A percentile compares a stretch with the other conserved stretches of the same genome.
Evolutionary conservation across 257 asterid genomes (phyloP).

Genomic region (Solanum sparsipilum): DNA sequence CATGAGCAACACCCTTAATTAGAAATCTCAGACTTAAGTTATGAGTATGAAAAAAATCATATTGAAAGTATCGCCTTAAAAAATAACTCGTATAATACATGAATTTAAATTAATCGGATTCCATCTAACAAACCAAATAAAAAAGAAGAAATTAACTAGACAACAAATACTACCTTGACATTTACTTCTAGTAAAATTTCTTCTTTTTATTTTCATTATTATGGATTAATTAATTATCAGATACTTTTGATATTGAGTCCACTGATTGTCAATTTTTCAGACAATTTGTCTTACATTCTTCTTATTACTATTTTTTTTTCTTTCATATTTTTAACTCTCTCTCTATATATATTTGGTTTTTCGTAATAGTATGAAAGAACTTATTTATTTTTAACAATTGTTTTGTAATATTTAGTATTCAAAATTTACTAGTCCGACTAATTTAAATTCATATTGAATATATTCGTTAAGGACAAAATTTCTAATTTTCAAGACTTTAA

Average conservation of each 20-base stretch:
- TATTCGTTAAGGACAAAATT: neutral
- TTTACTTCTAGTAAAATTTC: neutral
- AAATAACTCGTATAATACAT: fast-evolving
- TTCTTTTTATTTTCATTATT: neutral
- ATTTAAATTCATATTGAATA: neutral
- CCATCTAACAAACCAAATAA: neutral
- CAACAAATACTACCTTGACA: neutral
- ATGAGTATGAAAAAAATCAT: neutral
- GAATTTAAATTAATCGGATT: neutral
- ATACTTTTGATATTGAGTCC: neutral
- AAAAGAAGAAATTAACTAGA: neutral
- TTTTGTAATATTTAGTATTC: neutral
- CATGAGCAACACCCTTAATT: neutral
- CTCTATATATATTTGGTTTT: neutral
- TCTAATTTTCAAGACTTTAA: neutral
- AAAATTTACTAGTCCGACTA: neutral
- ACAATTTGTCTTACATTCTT: neutral
- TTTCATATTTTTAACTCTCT: neutral
- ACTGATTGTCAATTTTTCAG: neutral
- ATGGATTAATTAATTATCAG: neutral
- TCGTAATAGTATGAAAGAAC: neutral
- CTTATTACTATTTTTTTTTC: neutral
- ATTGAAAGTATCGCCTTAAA: fast-evolving
- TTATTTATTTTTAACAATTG: neutral
- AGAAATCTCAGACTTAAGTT: neutral